Evolutionary conservation across 495 filamentous ascomycete species (phyloP).

Genomic region (Beverwykella pulmonaria): DNA sequence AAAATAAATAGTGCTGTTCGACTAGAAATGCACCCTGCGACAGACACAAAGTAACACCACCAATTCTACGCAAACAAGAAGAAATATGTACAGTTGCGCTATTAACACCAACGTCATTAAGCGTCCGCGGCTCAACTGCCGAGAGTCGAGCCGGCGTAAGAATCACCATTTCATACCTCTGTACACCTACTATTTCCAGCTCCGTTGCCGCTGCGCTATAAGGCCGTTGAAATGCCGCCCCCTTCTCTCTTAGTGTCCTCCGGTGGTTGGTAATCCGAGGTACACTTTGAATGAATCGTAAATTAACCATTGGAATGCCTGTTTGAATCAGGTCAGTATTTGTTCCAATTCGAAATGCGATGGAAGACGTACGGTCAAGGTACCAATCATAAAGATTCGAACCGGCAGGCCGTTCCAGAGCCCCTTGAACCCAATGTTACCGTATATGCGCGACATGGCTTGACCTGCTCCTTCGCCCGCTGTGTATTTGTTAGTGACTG

Average conservation of each 20-base stretch:
- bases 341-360: constrained; percentile 14
- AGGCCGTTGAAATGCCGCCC: constrained; percentile 23
- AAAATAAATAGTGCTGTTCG: no score
- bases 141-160: background rate
- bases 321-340: constrained; percentile 48
- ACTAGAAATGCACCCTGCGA: background rate
- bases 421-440: constrained; percentile 71
- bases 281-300: constrained; percentile 80
- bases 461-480: constrained; percentile 65
- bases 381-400: constrained; percentile 67
- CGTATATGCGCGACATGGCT: constrained; percentile 67
- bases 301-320: constrained; percentile 75
- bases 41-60: background rate
- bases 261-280: constrained; percentile 68
- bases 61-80: background rate
- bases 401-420: constrained; percentile 72
- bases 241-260: constrained; percentile 52
- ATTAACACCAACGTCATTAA: background rate
- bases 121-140: background rate
- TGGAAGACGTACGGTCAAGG: constrained; percentile 36
- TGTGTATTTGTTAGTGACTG: background rate
- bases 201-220: background rate
- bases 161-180: background rate
- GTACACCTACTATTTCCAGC: background rate
- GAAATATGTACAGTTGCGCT: background rate